Evolutionary conservation across 78 protist genomes (phyloP).

Genomic region (Dictyostelium citrinum): DNA sequence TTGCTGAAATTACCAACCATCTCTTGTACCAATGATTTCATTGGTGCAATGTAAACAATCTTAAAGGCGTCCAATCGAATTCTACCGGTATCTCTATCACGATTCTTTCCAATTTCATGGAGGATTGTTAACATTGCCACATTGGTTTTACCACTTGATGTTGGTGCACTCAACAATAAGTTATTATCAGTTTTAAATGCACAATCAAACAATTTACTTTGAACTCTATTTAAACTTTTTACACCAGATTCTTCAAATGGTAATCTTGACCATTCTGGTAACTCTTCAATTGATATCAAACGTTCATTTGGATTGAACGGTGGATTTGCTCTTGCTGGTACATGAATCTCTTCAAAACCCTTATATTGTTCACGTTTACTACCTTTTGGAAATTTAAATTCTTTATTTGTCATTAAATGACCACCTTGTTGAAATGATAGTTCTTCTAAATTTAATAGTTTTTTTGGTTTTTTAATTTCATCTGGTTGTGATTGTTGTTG

Average conservation of each 20-base stretch:
- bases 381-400: slow-evolving; percentile 87
- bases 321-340: slow-evolving; percentile 88
- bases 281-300: slow-evolving; percentile 15
- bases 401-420: slow-evolving; percentile 91
- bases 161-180: slow-evolving; percentile 99
- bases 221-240: slow-evolving; percentile 55
- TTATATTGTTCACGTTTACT: slow-evolving; percentile 65
- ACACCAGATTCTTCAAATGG: slow-evolving; percentile 26
- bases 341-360: slow-evolving; percentile 93
- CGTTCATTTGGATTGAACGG: slow-evolving; percentile 35
- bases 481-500: slow-evolving; percentile 9
- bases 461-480: not conserved
- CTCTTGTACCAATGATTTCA: slow-evolving; percentile 99
- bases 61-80: slow-evolving; percentile 84
- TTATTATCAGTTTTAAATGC: slow-evolving; percentile 90
- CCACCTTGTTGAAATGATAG: slow-evolving; percentile 89
- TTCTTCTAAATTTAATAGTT: slow-evolving; percentile 86
- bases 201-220: slow-evolving; percentile 83
- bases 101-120: slow-evolving; percentile 87
- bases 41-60: slow-evolving; percentile 99
- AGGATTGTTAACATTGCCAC: slow-evolving; percentile 98
- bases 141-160: slow-evolving; percentile 99
- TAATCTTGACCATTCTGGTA: slow-evolving; percentile 61
- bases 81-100: slow-evolving; percentile 29
- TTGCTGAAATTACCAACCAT: slow-evolving; percentile 90